phyloP scores from a whole-genome alignment of 2,329 filamentous ascomycete genomes.

The Fusarium brachygibbosum region DNA sequence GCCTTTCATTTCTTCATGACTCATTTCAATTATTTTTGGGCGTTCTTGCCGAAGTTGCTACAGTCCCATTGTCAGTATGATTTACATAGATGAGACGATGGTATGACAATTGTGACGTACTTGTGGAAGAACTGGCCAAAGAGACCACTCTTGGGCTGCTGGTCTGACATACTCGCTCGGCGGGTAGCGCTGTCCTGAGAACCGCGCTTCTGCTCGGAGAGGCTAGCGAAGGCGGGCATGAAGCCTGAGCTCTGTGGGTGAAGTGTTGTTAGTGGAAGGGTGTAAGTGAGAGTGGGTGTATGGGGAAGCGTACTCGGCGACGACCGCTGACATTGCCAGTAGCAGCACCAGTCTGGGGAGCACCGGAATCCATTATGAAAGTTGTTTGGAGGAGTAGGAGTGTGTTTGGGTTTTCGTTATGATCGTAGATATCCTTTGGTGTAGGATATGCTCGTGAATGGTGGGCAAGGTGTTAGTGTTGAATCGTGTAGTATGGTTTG shows the following conservation, averaged over 20 bases:
- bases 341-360: constrained; percentile 40
- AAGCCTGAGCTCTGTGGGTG: constrained; percentile 60
- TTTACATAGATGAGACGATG: neutral
- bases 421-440: constrained; percentile 2
- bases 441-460: constrained; percentile 4
- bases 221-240: constrained; percentile 63
- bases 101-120: constrained; percentile 54
- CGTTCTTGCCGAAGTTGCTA: constrained; percentile 55
- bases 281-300: neutral
- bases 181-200: constrained; percentile 61
- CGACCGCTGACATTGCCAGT: constrained; percentile 44
- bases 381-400: neutral
- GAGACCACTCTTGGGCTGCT: constrained; percentile 63
- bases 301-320: constrained; percentile 47
- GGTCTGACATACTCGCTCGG: constrained; percentile 68
- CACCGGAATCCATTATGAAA: constrained; percentile 51
- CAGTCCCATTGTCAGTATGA: constrained; percentile 2
- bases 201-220: constrained; percentile 65
- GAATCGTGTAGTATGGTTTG: constrained; percentile 1
- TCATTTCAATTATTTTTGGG: constrained; percentile 45
- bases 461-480: neutral
- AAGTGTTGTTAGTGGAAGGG: constrained; percentile 1
- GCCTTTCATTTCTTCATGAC: constrained; percentile 6
- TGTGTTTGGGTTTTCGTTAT: neutral
- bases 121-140: constrained; percentile 70